Base-by-base conservation (phyloP, 2,329 filamentous ascomycete species). In the Ascomycota sp. region DNA sequence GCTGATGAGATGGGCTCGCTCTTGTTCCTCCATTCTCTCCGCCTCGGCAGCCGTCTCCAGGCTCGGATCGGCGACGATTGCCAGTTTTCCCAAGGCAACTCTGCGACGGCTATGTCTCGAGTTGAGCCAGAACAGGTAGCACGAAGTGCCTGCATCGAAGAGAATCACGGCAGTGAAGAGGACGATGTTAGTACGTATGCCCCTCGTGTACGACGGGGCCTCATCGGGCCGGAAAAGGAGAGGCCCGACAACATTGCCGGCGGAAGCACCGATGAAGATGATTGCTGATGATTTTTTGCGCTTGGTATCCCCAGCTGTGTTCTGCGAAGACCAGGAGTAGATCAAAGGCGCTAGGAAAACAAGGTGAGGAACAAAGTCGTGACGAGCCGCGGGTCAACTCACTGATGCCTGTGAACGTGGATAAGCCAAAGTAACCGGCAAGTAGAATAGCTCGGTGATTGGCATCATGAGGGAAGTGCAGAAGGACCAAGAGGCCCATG, bases 271-370 rank as follows among this genome's bases (percentile, higher is more conserved):
- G 28, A 78, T 60, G 40, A 78, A 73, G 1, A 78, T 53, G 6
- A 75, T 56, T 9, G 63, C 70, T 0, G 70, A 75, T 0, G 65
- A 73, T 8, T 65, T 63, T 41, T 76, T 77, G 36, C 69, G 67
- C 48, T 79, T 79, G 0, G 73, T 78, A 41, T 78, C 71, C 2
- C 74, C 73, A 0, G 65, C 73, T 0, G 73, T 73, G 37, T 75
- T 74, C 35, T 69, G 65, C 2, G 63, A 56, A 2, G 63, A 65
- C 66, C 66, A 72, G 0, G 64, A 63, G 37, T 68, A 72, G 25
- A 73, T 64, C 20, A 73, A 47, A 0, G 67, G 70, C 3, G 70
- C 50, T 50, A 32, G 11, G 15, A 1, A 10, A 23, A 8, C 22
- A 46, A 23, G 44, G 30, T 43, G 20, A n/a, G 27, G 6, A 11